A percentile compares a stretch with the other conserved stretches of the same genome.
phyloP scores from a whole-genome alignment of 1,139 yeast species.

The Hyphopichia burtonii region DNA sequence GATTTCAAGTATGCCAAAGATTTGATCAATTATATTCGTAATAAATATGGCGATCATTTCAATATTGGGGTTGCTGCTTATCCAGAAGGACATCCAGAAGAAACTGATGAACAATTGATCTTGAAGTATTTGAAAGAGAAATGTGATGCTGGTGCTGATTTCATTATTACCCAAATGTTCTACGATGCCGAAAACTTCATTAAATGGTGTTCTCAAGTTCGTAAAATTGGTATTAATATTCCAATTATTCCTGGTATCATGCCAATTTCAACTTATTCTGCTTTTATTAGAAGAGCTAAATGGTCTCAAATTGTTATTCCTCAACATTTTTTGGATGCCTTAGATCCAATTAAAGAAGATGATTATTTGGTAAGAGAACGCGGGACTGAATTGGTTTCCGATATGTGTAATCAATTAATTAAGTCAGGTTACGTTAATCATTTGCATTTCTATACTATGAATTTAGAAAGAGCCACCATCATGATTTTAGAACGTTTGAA shows the following conservation, averaged over 20 bases:
- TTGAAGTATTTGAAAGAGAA: constrained; percentile 76
- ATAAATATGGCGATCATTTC: constrained; percentile 60
- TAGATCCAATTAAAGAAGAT: constrained; percentile 87
- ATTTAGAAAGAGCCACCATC: constrained; percentile 83
- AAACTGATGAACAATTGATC: constrained; percentile 54
- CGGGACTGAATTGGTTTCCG: constrained; percentile 80
- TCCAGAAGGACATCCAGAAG: constrained; percentile 84
- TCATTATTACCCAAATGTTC: constrained; percentile 88
- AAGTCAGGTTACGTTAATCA: constrained; percentile 77
- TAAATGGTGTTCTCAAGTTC: constrained; percentile 72
- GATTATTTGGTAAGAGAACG: constrained; percentile 83
- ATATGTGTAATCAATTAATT: constrained; percentile 75
- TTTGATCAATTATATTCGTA: constrained; percentile 53
- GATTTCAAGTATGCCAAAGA: constrained; percentile 76
- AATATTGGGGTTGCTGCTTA: constrained; percentile 77
- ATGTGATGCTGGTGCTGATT: constrained; percentile 90
- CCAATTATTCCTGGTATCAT: constrained; percentile 97
- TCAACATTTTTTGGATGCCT: constrained; percentile 60
- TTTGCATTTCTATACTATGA: constrained; percentile 95
- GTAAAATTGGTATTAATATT: constrained; percentile 72
- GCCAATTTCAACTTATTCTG: constrained; percentile 95
- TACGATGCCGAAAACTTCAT: constrained; percentile 87
- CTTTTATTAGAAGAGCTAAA: constrained; percentile 87
- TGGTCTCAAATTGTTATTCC: constrained; percentile 92
- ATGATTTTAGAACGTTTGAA: constrained; percentile 81